phyloP scores from a whole-genome alignment of 2,329 filamentous ascomycete species.

The Westerdykella sp. region DNA sequence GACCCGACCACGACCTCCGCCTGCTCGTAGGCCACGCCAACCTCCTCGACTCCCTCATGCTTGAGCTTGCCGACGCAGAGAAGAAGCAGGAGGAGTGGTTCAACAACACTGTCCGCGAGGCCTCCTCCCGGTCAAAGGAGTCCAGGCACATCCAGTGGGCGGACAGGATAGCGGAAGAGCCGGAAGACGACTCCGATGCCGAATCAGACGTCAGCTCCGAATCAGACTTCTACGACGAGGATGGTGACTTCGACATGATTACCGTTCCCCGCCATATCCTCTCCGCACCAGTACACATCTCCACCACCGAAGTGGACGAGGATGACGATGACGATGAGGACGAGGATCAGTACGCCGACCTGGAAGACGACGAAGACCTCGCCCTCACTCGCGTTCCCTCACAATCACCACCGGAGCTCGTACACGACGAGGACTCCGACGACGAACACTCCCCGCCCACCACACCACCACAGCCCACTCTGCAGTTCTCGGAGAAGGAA shows the following conservation, averaged over 20 bases:
- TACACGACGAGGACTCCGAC: constrained; percentile 45
- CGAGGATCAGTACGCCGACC: constrained; percentile 44
- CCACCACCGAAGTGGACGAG: constrained; percentile 38
- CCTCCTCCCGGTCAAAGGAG: constrained; percentile 57
- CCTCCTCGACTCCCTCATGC: constrained; percentile 91
- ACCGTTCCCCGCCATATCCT: constrained; percentile 37
- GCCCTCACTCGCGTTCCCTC: constrained; percentile 42
- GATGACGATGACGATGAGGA: constrained; percentile 36
- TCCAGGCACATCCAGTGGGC: constrained; percentile 79
- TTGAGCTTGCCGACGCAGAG: constrained; percentile 86
- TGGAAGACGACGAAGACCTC: constrained; percentile 42
- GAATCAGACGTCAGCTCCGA: constrained; percentile 44
- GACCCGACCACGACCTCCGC: constrained; percentile 88
- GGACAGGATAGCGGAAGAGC: constrained; percentile 67
- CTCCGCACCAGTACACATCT: constrained; percentile 39
- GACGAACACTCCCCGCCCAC: constrained; percentile 43
- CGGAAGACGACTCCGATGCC: constrained; percentile 58
- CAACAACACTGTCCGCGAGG: constrained; percentile 85
- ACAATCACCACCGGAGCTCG: constrained; percentile 46
- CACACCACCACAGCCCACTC: constrained; percentile 40
- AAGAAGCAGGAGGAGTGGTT: constrained; percentile 96
- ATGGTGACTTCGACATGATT: constrained; percentile 46
- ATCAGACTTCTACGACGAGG: constrained; percentile 50
- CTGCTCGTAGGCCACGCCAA: constrained; percentile 97
- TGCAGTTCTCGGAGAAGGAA: constrained; percentile 45